These are phyloP conservation scores for Venturia asperata DNA, from an alignment of 2,329 filamentous ascomycete species.

Conservation along the genomic window DNA sequence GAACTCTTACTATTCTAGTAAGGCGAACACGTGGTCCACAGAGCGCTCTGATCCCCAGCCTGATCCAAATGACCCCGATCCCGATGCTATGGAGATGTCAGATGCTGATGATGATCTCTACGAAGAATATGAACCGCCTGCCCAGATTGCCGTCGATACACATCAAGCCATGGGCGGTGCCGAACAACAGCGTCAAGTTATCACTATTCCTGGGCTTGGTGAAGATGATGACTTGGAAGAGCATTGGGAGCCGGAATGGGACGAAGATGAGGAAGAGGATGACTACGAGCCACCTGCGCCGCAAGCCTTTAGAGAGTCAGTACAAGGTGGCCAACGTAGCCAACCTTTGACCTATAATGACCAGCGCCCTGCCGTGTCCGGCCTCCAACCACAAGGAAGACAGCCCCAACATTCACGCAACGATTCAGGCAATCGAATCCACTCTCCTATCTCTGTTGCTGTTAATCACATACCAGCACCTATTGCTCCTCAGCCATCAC, in stretches of 20 bases:
- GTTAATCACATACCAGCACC: constrained; percentile 67
- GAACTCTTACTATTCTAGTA: constrained; percentile 93
- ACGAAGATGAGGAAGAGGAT: constrained; percentile 29
- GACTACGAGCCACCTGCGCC: constrained; percentile 30
- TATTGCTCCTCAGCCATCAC: constrained; percentile 67
- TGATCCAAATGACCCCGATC: constrained; percentile 15
- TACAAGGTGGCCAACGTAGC: neutral
- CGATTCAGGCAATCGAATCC: constrained; percentile 20
- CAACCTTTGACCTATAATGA: constrained; percentile 3
- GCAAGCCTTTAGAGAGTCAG: constrained; percentile 18
- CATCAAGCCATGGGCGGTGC: constrained; percentile 3
- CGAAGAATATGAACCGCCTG: constrained; percentile 15
- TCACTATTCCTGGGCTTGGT: constrained; percentile 8
- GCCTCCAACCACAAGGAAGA: constrained; percentile 20
- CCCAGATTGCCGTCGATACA: constrained; percentile 11
- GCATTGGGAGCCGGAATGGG: constrained; percentile 18
- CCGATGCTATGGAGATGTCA: constrained; percentile 16
- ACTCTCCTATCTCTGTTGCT: constrained; percentile 52
- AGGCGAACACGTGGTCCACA: constrained; percentile 67
- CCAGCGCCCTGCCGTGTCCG: constrained; percentile 12
- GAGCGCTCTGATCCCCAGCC: constrained; percentile 27
- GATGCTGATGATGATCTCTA: constrained; percentile 18
- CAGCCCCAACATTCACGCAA: constrained; percentile 15
- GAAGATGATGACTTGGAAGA: constrained; percentile 3
- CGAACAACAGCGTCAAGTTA: neutral